These are phyloP conservation scores for Bothriochloa decipiens DNA, from an alignment of 176 grass and related monocot species.

Conservation along the genomic window DNA sequence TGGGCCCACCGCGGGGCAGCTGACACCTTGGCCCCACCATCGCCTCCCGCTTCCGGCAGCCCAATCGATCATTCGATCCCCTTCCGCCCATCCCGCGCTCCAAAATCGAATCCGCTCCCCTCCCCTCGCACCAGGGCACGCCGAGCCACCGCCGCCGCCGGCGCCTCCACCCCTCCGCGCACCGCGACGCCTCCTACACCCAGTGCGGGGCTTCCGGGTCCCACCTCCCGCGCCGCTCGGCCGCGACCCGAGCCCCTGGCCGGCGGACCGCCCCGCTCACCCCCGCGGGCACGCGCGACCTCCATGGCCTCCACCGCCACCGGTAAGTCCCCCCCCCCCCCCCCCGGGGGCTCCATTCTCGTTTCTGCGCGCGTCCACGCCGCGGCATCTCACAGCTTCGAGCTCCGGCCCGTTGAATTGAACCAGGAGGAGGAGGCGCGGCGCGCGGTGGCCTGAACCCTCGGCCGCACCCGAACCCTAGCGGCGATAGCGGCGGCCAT, in stretches of 20 bases:
- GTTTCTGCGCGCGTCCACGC: background rate
- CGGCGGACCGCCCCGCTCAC: background rate
- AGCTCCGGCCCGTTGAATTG: background rate
- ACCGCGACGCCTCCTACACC: too few relatives aligned
- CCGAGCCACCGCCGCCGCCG: too few relatives aligned
- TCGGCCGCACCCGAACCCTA: conserved; percentile 28
- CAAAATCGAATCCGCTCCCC: background rate
- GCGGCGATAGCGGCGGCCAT: background rate
- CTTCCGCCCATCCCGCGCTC: background rate
- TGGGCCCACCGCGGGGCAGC: background rate
- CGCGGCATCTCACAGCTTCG: background rate
- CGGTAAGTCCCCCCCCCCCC: conserved; percentile 27
- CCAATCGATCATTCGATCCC: background rate
- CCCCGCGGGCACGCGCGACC: background rate
- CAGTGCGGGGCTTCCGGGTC: background rate
- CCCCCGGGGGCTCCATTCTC: background rate
- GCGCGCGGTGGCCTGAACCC: conserved; percentile 11
- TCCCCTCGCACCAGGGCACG: background rate
- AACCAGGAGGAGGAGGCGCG: conserved; percentile 38
- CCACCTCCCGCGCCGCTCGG: background rate
- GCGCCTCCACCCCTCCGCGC: too few relatives aligned
- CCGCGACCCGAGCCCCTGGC: background rate
- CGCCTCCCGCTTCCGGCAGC: too few relatives aligned
- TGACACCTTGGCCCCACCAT: background rate
- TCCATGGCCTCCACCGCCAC: conserved; percentile 43